Evolutionary conservation across 2,329 filamentous ascomycete genomes (phyloP).

Genomic region (Fusarium sp.): DNA sequence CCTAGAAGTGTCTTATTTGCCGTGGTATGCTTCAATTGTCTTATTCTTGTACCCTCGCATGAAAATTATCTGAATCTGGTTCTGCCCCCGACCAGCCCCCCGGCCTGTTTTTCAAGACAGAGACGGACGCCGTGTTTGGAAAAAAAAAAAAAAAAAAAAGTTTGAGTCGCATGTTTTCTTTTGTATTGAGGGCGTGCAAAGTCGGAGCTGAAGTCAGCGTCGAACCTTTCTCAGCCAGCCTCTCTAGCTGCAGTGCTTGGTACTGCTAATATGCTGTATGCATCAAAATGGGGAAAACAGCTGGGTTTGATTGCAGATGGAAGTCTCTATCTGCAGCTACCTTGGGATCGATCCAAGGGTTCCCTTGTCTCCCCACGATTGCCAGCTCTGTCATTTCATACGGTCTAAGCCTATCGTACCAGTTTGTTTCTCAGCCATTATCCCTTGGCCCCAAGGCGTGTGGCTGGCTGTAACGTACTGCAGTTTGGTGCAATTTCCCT

Average conservation of each 20-base stretch:
- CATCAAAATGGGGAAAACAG: constrained; percentile 7
- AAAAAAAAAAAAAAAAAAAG: constrained; percentile 9
- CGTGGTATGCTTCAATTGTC: constrained; percentile 45
- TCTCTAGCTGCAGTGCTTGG: constrained; percentile 1
- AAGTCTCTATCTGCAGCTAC: constrained; percentile 22
- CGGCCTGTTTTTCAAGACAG: constrained; percentile 31
- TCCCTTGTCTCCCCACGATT: constrained; percentile 40
- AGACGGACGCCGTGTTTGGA: constrained; percentile 1
- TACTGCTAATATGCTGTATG: constrained; percentile 17
- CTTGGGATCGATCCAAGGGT: constrained; percentile 30
- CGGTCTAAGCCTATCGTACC: constrained; percentile 9
- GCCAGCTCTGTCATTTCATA: constrained; percentile 26
- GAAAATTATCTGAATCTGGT: constrained; percentile 39
- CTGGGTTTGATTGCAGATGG: constrained; percentile 11
- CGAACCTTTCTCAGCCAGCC: constrained; percentile 15
- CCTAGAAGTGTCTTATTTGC: constrained; percentile 44
- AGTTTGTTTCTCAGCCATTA: constrained; percentile 20
- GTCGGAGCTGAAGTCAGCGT: constrained; percentile 40
- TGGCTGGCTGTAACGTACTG: constrained; percentile 35
- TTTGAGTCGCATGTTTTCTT: constrained; percentile 31
- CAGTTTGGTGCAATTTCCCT: constrained; percentile 41
- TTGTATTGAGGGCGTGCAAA: not conserved
- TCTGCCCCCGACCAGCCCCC: constrained; percentile 35
- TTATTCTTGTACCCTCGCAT: constrained; percentile 36
- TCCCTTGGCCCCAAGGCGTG: constrained; percentile 18